Base-by-base conservation (phyloP, 139 green algal species). In the Desmodesmus armatus region DNA sequence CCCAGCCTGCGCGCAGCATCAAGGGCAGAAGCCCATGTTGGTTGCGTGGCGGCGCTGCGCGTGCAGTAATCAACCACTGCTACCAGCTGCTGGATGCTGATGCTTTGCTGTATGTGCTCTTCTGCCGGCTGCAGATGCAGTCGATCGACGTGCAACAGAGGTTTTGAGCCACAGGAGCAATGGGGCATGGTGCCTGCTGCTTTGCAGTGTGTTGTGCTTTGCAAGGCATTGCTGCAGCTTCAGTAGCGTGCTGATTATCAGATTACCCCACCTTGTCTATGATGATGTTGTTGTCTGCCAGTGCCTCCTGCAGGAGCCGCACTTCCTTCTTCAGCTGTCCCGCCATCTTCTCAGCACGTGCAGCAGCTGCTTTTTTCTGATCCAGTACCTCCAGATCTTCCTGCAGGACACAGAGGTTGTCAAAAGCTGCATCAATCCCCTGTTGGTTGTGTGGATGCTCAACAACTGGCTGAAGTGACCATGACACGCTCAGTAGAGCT, bases 241-340 rank as follows among this genome's bases (percentile, higher is more conserved):
- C n/a, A n/a, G n/a, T n/a, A n/a, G n/a, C n/a, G n/a, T n/a, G n/a
- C n/a, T n/a, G n/a, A n/a, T n/a, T n/a, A n/a, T n/a, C n/a, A n/a
- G n/a, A n/a, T n/a, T n/a, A n/a, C n/a, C 80, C 35, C 31, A 93
- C 88, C 86, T 94, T 95, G 87, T 94, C 92, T n/a, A 96, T 88
- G 23, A 95, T 88, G 29, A 92, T 93, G 84, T 96, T 96, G 83
- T 88, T 89, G 82, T 96, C 94, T 74, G 94, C 87, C 60, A 96
- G 87, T 44, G 90, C 74, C 73, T 94, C 93, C 85, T 95, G 92
- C 72, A 95, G 85, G 65, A 85, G 66, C 62, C 93, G 91, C 17
- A 96, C 93, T 49, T 95, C 91, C 69, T 92, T 92, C 0, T 23
- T 76, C 25, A 94, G 82, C 69, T 93, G 83, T 33, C 71, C 83